phyloP scores from a whole-genome alignment of 164 flowering plant genomes.

The Kalanchoe fedtschenkoi region DNA sequence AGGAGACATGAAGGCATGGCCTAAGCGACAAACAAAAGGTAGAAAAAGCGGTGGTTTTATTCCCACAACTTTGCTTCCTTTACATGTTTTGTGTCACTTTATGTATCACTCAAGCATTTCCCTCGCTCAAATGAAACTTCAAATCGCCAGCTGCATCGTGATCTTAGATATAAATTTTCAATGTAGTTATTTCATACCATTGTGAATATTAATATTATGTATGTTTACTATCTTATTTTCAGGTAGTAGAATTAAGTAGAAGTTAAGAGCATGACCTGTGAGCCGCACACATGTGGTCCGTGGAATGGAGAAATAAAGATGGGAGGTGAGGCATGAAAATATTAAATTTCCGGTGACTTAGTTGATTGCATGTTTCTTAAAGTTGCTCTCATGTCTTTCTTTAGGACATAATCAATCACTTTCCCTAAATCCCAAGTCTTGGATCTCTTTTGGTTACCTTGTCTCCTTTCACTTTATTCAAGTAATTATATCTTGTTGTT shows the following conservation, averaged over 20 bases:
- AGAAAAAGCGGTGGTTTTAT: background rate
- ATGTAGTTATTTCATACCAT: background rate
- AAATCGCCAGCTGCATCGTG: background rate
- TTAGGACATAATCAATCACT: constrained; percentile 1
- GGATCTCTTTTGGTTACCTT: constrained; percentile 5
- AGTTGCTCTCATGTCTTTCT: background rate
- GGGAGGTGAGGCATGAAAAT: background rate
- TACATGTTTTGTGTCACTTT: background rate
- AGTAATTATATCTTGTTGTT: background rate
- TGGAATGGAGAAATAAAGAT: background rate
- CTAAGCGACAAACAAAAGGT: background rate
- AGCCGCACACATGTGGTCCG: background rate
- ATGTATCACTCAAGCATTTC: constrained; percentile 2
- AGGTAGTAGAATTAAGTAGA: background rate
- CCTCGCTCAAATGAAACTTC: background rate
- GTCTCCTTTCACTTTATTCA: constrained; percentile 3
- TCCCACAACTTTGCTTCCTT: background rate
- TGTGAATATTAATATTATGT: background rate
- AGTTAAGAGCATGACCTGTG: background rate
- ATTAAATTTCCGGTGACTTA: background rate
- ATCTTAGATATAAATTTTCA: background rate
- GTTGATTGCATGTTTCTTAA: constrained; percentile 4
- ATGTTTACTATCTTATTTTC: background rate
- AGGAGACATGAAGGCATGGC: background rate
- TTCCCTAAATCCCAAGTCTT: constrained; percentile 5